Conservation (phyloP, 2,329 filamentous ascomycete species). For the Hymenoscyphus infarciens region DNA sequence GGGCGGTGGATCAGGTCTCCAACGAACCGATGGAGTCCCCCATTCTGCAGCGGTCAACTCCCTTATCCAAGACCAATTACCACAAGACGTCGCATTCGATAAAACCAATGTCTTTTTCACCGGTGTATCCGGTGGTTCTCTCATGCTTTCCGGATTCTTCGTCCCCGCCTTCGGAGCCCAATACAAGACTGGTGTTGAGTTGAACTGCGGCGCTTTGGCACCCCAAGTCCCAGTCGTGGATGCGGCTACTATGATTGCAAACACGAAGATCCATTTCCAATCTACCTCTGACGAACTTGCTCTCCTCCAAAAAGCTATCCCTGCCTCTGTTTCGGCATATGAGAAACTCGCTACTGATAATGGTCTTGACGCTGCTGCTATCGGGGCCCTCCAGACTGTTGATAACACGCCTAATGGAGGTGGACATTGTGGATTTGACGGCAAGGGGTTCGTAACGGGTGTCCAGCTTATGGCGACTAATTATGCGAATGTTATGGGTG, state of each 20-base stretch:
- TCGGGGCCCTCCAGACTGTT: slow-evolving; percentile 53
- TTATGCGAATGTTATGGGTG: slow-evolving; percentile 50
- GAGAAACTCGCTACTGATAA: slow-evolving; percentile 44
- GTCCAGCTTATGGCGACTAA: slow-evolving; percentile 54
- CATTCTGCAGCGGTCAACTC: slow-evolving; percentile 54
- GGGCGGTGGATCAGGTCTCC: slow-evolving; percentile 51
- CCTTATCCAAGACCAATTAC: slow-evolving; percentile 47
- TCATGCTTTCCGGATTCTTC: slow-evolving; percentile 55
- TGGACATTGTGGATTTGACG: slow-evolving; percentile 58
- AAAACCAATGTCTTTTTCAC: slow-evolving; percentile 52
- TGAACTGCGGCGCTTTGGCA: slow-evolving; percentile 52
- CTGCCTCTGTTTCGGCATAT: slow-evolving; percentile 48
- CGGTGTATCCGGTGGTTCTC: slow-evolving; percentile 52
- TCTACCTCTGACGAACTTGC: slow-evolving; percentile 50
- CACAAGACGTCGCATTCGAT: slow-evolving; percentile 53
- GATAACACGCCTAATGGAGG: slow-evolving; percentile 54
- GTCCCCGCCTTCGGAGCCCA: slow-evolving; percentile 45
- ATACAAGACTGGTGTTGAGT: slow-evolving; percentile 45
- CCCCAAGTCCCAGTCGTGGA: slow-evolving; percentile 51
- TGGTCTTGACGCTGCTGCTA: slow-evolving; percentile 43
- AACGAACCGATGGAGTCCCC: slow-evolving; percentile 52
- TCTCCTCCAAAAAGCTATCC: slow-evolving; percentile 48
- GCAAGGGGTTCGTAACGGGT: slow-evolving; percentile 49
- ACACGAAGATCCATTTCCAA: slow-evolving; percentile 54
- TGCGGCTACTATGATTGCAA: slow-evolving; percentile 40